A percentile compares a stretch with the other conserved stretches of the same genome.
These are phyloP conservation scores for Collybiopsis confluens DNA, from an alignment of 768 basidiomycete genomes.

Conservation along the genomic window DNA sequence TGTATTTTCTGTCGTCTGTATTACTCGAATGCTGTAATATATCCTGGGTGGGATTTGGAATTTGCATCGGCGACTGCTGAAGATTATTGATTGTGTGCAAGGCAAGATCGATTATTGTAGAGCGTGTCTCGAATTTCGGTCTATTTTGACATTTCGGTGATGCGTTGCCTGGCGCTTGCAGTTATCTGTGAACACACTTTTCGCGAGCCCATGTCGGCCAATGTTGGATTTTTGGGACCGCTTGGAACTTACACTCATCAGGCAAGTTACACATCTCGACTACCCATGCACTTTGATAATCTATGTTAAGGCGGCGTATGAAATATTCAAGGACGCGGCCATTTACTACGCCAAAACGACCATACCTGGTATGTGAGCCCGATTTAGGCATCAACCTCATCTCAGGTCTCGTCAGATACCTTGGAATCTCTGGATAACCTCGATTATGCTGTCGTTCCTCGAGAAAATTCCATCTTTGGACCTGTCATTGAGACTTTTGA, in stretches of 20 bases:
- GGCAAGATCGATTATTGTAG: too few species aligned
- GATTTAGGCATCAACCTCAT: background rate
- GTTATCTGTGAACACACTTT: too few species aligned
- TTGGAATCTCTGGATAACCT: conserved; percentile 47
- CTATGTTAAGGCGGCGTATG: conserved; percentile 50
- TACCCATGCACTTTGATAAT: too few species aligned
- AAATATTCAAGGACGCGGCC: conserved; percentile 40
- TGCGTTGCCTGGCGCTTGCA: too few species aligned
- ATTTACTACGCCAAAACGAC: conserved; percentile 34
- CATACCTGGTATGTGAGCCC: background rate
- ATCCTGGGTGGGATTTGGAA: too few species aligned
- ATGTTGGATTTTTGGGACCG: conserved; percentile 50
- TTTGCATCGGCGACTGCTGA: too few species aligned
- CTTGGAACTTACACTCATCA: conserved; percentile 59
- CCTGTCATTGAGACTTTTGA: conserved; percentile 75
- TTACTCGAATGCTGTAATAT: background rate
- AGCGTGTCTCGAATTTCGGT: too few species aligned
- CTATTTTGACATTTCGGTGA: too few species aligned
- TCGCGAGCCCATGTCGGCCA: conserved; percentile 3
- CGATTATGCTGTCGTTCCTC: conserved; percentile 66
- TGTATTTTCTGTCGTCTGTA: conserved; percentile 5
- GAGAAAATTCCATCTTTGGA: conserved; percentile 78
- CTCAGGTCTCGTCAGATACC: conserved; percentile 40
- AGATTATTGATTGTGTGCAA: too few species aligned
- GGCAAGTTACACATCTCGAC: conserved; percentile 30